Base-by-base conservation (phyloP, 164 flowering plant species). In the Platanus orientalis region DNA sequence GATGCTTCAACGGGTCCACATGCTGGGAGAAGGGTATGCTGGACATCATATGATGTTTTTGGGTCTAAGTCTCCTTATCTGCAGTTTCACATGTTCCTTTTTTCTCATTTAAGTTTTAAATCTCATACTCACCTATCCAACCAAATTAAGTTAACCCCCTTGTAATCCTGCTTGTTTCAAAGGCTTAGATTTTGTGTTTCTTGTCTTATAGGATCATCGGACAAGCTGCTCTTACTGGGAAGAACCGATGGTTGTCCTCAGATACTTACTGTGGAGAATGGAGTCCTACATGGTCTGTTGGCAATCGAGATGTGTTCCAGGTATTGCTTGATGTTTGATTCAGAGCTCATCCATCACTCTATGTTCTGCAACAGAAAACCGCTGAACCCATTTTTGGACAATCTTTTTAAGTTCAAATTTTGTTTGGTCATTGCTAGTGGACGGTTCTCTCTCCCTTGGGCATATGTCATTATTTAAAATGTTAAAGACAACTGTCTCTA, bases 1-100 rank as follows among this genome's bases (percentile, higher is more conserved):
- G 56, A 78, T 91, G 94, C 76, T 87, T 73, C 78, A 66, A 16
- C 82, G 84, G 60, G 81, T 76, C 26, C 97, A 85, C 60, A 64
- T 82, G 65, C 67, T 87, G 10, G 96, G 96, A 61, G 81, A 80
- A 75, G 96, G 97, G 97, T 91, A 85, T 67, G 86, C 60, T 57
- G 12, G 27, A 39, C 14, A 49, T 26, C 2, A 1, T 7, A 4
- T 58, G 44, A 36, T 36, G 42, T 0, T 24, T 36, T 27, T 20
- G 4, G 34, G 26, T 39, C 29, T 57, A 30, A 9, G 45, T 25
- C n/a, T 63, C 57, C 20, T 53, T 63, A 51, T 24, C n/a, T 64
- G 39, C 27, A 19, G 16, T 26, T 1, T 24, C 7, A 19, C 19
- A 50, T 20, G 19, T 27, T 60, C 24, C 30, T 30, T 20, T 17